A percentile compares a stretch with the other conserved stretches of the same genome.
These are phyloP conservation scores for Ustilago shanxiensis DNA, from an alignment of 1,284 basidiomycete species.

Conservation along the genomic window DNA sequence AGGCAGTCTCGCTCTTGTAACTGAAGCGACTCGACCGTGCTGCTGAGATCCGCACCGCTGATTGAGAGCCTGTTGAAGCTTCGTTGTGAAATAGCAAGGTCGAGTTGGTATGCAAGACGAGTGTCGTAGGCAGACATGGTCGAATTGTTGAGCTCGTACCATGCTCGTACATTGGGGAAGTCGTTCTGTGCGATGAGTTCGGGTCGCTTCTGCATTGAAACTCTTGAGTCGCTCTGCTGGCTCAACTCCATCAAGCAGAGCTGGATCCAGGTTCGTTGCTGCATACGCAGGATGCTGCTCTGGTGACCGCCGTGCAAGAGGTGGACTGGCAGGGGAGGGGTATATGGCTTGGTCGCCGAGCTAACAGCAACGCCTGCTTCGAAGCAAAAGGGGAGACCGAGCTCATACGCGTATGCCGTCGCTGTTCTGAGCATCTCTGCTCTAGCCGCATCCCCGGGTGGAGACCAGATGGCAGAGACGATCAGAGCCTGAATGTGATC, in stretches of 20 bases:
- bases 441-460: slow-evolving; percentile 65
- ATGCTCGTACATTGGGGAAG: slow-evolving; percentile 24
- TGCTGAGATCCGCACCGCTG: slow-evolving; percentile 8
- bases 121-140: slow-evolving; percentile 34
- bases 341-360: slow-evolving; percentile 27
- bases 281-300: slow-evolving; percentile 17
- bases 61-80: slow-evolving; percentile 20
- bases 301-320: slow-evolving; percentile 20
- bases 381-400: slow-evolving; percentile 59
- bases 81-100: slow-evolving; percentile 29
- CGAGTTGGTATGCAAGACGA: slow-evolving; percentile 36
- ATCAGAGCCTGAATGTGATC: slow-evolving; percentile 86
- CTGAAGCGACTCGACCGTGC: slow-evolving; percentile 13
- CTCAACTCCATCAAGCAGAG: slow-evolving; percentile 41
- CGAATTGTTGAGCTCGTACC: slow-evolving; percentile 32
- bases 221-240: slow-evolving; percentile 23
- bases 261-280: slow-evolving; percentile 50
- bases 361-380: slow-evolving; percentile 21
- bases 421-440: slow-evolving; percentile 65
- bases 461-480: slow-evolving; percentile 86
- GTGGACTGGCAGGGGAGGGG: slow-evolving; percentile 17
- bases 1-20: slow-evolving; percentile 20
- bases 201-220: slow-evolving; percentile 13
- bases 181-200: slow-evolving; percentile 23
- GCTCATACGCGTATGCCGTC: slow-evolving; percentile 68